Conservation (phyloP, 768 basidiomycete species). For the Termitomyces sp. region DNA sequence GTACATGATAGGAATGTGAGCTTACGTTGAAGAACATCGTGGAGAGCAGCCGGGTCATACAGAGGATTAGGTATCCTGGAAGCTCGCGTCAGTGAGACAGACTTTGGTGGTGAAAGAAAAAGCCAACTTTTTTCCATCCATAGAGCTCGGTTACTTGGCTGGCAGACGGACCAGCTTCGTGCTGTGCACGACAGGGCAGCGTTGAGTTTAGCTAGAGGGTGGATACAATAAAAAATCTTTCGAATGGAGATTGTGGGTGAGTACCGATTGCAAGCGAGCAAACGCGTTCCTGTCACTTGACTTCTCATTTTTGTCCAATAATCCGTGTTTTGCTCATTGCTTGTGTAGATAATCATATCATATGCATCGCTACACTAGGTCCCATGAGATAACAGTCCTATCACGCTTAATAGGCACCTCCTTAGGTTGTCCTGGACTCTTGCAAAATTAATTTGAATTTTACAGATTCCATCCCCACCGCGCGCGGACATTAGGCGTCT, state of each 20-base stretch:
- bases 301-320: conserved; percentile 2
- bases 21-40: conserved; percentile 67
- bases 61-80: conserved; percentile 54
- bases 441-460: background rate
- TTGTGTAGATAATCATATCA: background rate
- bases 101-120: background rate
- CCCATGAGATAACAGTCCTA: background rate
- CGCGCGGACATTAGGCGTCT: no score
- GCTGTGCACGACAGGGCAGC: conserved; percentile 49
- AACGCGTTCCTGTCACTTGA: conserved; percentile 28
- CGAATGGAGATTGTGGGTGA: conserved; percentile 1
- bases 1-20: conserved; percentile 4
- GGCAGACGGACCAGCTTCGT: conserved; percentile 70
- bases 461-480: background rate
- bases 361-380: no score
- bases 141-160: conserved; percentile 61
- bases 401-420: background rate
- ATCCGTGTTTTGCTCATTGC: background rate
- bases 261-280: conserved; percentile 4
- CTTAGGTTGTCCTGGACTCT: background rate
- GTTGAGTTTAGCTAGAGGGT: conserved; percentile 13
- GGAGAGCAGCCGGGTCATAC: conserved; percentile 56
- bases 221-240: conserved; percentile 9
- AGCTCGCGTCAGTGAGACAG: conserved; percentile 19
- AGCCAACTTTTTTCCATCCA: conserved; percentile 69